These are phyloP conservation scores for Phaeotremella skinneri DNA, from an alignment of 768 basidiomycete genomes.

Conservation along the genomic window DNA sequence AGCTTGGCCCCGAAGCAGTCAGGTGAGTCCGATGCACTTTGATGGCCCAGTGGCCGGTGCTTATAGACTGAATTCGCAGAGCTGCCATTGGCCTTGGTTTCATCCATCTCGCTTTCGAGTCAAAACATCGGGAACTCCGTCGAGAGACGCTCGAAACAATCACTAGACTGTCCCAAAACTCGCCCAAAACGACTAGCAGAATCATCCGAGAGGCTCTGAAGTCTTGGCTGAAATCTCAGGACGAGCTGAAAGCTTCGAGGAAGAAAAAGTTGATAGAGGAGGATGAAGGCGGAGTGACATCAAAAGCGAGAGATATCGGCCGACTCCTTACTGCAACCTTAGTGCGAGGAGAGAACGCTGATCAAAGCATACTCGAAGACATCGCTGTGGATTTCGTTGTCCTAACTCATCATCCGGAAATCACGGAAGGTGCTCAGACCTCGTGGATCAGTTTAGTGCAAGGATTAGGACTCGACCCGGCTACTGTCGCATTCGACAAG, in stretches of 20 bases:
- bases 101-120: slow-evolving; percentile 67
- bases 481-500: slow-evolving; percentile 56
- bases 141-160: slow-evolving; percentile 57
- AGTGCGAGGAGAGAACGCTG: background rate
- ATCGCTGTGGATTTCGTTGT: slow-evolving; percentile 60
- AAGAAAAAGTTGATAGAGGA: slow-evolving; percentile 50
- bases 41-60: background rate
- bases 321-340: slow-evolving; percentile 33
- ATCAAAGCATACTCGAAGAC: slow-evolving; percentile 49
- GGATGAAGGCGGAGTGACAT: slow-evolving; percentile 56
- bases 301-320: slow-evolving; percentile 53
- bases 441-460: slow-evolving; percentile 83
- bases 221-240: slow-evolving; percentile 40
- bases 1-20: slow-evolving; percentile 21
- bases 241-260: slow-evolving; percentile 33
- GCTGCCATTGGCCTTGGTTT: slow-evolving; percentile 65
- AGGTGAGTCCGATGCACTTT: slow-evolving; percentile 16
- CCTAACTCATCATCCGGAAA: slow-evolving; percentile 67
- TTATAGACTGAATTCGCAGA: slow-evolving; percentile 51
- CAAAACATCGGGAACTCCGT: slow-evolving; percentile 60
- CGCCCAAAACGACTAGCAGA: slow-evolving; percentile 58
- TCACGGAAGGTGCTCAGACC: slow-evolving; percentile 57
- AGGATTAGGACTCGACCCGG: slow-evolving; percentile 66
- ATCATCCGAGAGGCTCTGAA: slow-evolving; percentile 64
- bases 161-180: slow-evolving; percentile 50